A percentile compares a stretch with the other conserved stretches of the same genome.
Conservation (phyloP, 208 protist species). For the Trypanosoma brucei region DNA sequence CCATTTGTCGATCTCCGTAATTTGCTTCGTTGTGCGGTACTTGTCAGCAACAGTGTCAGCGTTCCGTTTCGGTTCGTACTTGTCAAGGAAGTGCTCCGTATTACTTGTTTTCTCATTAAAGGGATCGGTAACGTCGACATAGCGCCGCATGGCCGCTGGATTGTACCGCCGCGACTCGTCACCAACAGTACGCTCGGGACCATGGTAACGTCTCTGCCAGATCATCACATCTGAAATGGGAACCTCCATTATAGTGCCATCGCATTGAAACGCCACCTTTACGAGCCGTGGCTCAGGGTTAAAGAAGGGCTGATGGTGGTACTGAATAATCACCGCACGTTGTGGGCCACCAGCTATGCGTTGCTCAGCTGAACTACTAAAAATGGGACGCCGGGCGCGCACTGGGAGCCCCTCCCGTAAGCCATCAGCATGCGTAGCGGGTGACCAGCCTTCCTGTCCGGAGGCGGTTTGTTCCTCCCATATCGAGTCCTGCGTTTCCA, state of each 20-base stretch:
- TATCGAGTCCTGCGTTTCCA: constrained; percentile 84
- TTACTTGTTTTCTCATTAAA: constrained; percentile 41
- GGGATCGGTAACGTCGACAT: constrained; percentile 83
- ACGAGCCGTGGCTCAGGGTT: constrained; percentile 82
- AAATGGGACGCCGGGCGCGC: constrained; percentile 51
- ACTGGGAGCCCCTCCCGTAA: constrained; percentile 65
- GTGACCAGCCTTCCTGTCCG: constrained; percentile 80
- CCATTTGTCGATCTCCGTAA: constrained; percentile 86
- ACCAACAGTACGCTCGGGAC: constrained; percentile 78
- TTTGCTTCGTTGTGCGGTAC: constrained; percentile 81
- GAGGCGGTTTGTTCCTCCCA: constrained; percentile 75
- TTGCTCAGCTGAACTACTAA: neutral
- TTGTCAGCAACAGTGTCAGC: constrained; percentile 19
- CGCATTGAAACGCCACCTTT: constrained; percentile 56
- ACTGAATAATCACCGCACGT: constrained; percentile 62
- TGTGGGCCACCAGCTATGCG: constrained; percentile 53
- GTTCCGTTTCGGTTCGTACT: constrained; percentile 53
- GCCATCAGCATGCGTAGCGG: constrained; percentile 79
- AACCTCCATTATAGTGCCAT: constrained; percentile 55
- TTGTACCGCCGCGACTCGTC: constrained; percentile 74
- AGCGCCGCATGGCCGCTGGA: constrained; percentile 50
- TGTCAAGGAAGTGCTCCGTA: constrained; percentile 83
- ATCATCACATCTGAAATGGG: constrained; percentile 71
- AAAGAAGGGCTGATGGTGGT: constrained; percentile 75
- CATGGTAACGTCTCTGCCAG: constrained; percentile 81